Percentiles rank a stretch among this genome's conserved stretches.
These are phyloP conservation scores for Apophysomyces elegans DNA, from an alignment of 371 early-diverging fungal species.

Conservation along the genomic window DNA sequence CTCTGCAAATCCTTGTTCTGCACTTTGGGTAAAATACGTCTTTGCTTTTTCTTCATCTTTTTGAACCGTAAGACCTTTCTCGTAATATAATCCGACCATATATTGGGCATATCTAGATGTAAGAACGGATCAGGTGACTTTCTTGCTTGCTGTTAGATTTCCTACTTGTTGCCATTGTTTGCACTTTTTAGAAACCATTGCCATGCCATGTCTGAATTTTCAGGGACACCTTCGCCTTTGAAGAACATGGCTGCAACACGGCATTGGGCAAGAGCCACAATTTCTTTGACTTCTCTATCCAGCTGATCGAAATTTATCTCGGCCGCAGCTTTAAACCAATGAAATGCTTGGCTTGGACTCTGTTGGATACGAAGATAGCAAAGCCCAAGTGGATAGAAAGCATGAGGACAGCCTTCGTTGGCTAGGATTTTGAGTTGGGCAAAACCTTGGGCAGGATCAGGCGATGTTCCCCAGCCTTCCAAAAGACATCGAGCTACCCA, in stretches of 20 bases:
- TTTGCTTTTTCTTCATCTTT: conserved; percentile 27
- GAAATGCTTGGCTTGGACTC: conserved; percentile 43
- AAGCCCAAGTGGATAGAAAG: conserved; percentile 44
- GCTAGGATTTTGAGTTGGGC: conserved; percentile 32
- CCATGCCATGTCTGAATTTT: conserved; percentile 21
- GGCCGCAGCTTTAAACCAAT: conserved; percentile 70
- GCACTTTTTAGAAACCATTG: conserved; percentile 37
- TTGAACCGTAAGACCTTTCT: conserved; percentile 22
- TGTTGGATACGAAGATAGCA: conserved; percentile 29
- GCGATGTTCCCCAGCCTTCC: conserved; percentile 46
- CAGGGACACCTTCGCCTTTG: conserved; percentile 21
- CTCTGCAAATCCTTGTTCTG: conserved; percentile 44
- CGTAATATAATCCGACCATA: conserved; percentile 28
- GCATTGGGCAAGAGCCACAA: conserved; percentile 30
- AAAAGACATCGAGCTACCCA: conserved; percentile 47
- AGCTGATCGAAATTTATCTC: conserved; percentile 67
- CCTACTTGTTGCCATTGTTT: conserved; percentile 33
- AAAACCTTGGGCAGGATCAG: conserved; percentile 36
- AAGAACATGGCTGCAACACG: conserved; percentile 25
- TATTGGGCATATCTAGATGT: conserved; percentile 34
- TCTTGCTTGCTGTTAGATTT: background rate
- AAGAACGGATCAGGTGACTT: background rate
- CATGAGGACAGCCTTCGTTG: conserved; percentile 37
- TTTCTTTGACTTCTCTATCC: conserved; percentile 58
- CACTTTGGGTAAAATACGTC: conserved; percentile 38